These are phyloP conservation scores for Phytophthora ohioensis DNA, from an alignment of 352 stramenopile genomes.

Conservation along the genomic window DNA sequence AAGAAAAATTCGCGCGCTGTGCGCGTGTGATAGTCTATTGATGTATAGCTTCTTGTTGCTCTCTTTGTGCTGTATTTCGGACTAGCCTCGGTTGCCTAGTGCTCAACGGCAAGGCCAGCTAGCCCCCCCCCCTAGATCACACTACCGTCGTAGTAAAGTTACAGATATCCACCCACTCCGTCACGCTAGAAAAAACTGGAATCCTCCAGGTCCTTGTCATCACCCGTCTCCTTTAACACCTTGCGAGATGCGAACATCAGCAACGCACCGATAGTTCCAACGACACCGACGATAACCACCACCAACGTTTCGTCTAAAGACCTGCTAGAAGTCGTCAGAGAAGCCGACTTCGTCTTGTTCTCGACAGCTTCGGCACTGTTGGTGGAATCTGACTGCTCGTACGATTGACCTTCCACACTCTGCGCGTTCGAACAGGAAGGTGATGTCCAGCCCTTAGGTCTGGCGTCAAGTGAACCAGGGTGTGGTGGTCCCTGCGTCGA, in stretches of 20 bases:
- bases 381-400: conserved; percentile 9
- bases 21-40: conserved; percentile 33
- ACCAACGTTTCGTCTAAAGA: conserved; percentile 62
- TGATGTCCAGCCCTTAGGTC: conserved; percentile 2
- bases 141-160: conserved; percentile 36
- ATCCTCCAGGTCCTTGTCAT: conserved; percentile 43
- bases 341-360: conserved; percentile 27
- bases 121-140: conserved; percentile 18
- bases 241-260: conserved; percentile 64
- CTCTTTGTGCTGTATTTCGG: conserved; percentile 17
- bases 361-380: conserved; percentile 26
- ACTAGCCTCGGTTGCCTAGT: conserved; percentile 17
- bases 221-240: conserved; percentile 58
- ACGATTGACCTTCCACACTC: conserved; percentile 20
- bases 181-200: conserved; percentile 37
- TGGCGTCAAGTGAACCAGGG: conserved; percentile 13
- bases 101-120: conserved; percentile 12
- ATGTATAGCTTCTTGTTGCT: conserved; percentile 37
- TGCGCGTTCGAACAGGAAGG: conserved; percentile 13
- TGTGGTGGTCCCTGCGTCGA: background rate
- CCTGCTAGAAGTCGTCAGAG: conserved; percentile 25
- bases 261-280: conserved; percentile 60
- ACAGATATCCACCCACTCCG: conserved; percentile 28
- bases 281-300: conserved; percentile 62
- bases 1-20: conserved; percentile 34